Percentiles rank a stretch among this genome's conserved stretches.
Evolutionary conservation across 352 stramenopile genomes (phyloP).

Genomic region (Globisporangium nagaii): DNA sequence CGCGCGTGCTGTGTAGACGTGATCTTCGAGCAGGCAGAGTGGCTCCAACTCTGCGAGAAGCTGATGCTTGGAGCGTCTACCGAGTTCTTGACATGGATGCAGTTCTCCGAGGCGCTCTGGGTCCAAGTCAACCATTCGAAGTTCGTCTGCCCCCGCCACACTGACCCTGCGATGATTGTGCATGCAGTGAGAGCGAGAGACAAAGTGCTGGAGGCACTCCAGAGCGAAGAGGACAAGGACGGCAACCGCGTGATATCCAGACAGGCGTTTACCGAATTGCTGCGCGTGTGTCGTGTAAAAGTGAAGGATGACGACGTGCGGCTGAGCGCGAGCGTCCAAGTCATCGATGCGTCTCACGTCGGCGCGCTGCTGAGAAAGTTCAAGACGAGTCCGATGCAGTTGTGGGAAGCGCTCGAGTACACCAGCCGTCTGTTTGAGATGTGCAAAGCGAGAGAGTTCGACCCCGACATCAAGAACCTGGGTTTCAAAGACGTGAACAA

Average conservation of each 20-base stretch:
- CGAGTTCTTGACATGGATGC: constrained; percentile 34
- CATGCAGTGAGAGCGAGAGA: constrained; percentile 48
- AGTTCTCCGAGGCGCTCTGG: constrained; percentile 35
- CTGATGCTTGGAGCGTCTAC: constrained; percentile 12
- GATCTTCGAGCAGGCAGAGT: constrained; percentile 17
- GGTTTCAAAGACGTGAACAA: constrained; percentile 27
- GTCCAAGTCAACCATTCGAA: constrained; percentile 26
- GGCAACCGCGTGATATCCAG: constrained; percentile 32
- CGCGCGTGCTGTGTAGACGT: constrained; percentile 21
- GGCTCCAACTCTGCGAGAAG: constrained; percentile 31
- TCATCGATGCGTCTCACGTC: constrained; percentile 37
- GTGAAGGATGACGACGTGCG: constrained; percentile 45
- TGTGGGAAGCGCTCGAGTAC: constrained; percentile 57
- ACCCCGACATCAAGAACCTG: no score
- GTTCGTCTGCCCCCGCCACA: constrained; percentile 20
- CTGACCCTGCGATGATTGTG: constrained; percentile 28
- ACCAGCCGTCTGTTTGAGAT: constrained; percentile 46
- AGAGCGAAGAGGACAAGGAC: constrained; percentile 24
- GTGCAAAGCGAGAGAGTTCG: constrained; percentile 19
- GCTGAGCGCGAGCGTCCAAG: constrained; percentile 35
- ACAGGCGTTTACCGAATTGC: constrained; percentile 39
- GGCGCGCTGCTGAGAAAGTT: constrained; percentile 40
- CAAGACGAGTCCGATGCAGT: constrained; percentile 28
- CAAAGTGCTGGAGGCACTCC: constrained; percentile 30
- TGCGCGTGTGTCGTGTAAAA: constrained; percentile 28